Evolutionary conservation across 1,284 basidiomycete species (phyloP).

Genomic region (Marasmius fiardii): DNA sequence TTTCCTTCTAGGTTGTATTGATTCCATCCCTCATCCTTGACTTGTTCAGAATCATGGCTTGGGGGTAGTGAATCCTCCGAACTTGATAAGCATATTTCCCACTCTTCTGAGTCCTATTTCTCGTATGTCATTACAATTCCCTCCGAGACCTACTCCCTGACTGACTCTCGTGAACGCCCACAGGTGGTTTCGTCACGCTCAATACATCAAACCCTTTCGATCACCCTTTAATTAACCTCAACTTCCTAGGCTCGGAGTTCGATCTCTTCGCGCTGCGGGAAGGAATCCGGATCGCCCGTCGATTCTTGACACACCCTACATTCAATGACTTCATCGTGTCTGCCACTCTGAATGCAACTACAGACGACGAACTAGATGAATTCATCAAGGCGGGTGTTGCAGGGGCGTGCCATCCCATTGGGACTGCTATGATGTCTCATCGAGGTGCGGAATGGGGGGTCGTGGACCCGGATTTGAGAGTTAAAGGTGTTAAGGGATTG

Average conservation of each 20-base stretch:
- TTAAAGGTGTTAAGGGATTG: slow-evolving; percentile 23
- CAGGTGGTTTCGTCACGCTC: slow-evolving; percentile 18
- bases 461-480: slow-evolving; percentile 21
- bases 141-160: not conserved
- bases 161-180: not conserved
- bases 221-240: slow-evolving; percentile 18
- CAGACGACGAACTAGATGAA: slow-evolving; percentile 19
- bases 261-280: slow-evolving; percentile 18
- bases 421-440: slow-evolving; percentile 22
- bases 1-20: not conserved
- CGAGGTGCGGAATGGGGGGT: slow-evolving; percentile 19
- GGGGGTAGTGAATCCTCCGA: slow-evolving; percentile 8
- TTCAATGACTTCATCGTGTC: slow-evolving; percentile 18
- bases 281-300: slow-evolving; percentile 16
- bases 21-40: not conserved
- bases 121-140: slow-evolving; percentile 22
- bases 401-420: slow-evolving; percentile 22
- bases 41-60: not conserved
- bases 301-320: slow-evolving; percentile 16
- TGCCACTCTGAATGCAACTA: slow-evolving; percentile 10
- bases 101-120: slow-evolving; percentile 29
- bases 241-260: slow-evolving; percentile 16
- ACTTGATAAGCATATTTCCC: slow-evolving; percentile 24
- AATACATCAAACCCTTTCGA: slow-evolving; percentile 19
- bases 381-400: slow-evolving; percentile 17